These are phyloP conservation scores for Globisporangium rhizosaccharum DNA, from an alignment of 352 stramenopile genomes.

Conservation along the genomic window DNA sequence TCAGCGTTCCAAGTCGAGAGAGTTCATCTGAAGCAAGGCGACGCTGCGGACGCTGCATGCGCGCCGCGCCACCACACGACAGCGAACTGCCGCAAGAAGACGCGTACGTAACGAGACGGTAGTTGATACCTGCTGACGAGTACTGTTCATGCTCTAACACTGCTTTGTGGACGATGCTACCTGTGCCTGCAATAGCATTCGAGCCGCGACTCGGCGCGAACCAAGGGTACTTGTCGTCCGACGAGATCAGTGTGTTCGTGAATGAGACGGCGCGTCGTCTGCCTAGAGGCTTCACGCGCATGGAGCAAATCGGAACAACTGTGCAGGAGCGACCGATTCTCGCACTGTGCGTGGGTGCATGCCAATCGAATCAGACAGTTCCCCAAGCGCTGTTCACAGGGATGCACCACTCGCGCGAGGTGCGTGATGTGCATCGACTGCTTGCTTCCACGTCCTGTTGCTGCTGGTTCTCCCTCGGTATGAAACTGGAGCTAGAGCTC, in stretches of 20 bases:
- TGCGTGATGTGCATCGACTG: conserved; percentile 10
- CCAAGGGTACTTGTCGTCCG: conserved; percentile 52
- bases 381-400: conserved; percentile 75
- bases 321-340: conserved; percentile 51
- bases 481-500: background rate
- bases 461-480: background rate
- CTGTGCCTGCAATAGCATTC: conserved; percentile 21
- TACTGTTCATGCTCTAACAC: conserved; percentile 1
- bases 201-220: conserved; percentile 52
- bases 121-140: background rate
- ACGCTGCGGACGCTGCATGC: conserved; percentile 26
- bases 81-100: conserved; percentile 38
- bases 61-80: conserved; percentile 24
- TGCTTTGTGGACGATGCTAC: background rate
- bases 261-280: conserved; percentile 31
- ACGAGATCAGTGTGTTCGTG: conserved; percentile 56
- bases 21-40: conserved; percentile 20
- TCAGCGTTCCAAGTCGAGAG: conserved; percentile 18
- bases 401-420: conserved; percentile 82
- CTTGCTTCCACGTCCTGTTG: background rate
- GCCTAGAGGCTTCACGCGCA: conserved; percentile 31
- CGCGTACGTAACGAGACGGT: conserved; percentile 19
- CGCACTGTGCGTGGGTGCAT: conserved; percentile 67
- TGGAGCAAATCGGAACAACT: conserved; percentile 57
- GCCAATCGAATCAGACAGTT: conserved; percentile 11